phyloP scores from a whole-genome alignment of 2,329 filamentous ascomycete species.

The Lasiodiplodia hormozganensis region DNA sequence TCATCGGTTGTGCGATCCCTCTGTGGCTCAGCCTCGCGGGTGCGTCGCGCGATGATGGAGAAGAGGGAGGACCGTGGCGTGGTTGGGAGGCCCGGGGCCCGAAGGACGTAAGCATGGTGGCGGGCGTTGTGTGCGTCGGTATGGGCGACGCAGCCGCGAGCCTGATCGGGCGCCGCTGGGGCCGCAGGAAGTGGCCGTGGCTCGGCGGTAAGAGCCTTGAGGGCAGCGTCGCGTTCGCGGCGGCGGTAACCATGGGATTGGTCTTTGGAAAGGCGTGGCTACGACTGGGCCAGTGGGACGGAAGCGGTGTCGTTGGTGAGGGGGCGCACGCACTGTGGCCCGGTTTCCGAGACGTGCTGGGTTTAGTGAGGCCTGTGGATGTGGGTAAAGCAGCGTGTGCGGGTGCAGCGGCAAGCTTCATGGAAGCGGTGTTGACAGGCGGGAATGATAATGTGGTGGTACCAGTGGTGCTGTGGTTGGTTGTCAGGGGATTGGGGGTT shows the following conservation, averaged over 20 bases:
- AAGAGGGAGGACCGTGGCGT: slow-evolving; percentile 60
- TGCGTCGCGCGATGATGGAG: slow-evolving; percentile 60
- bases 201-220: slow-evolving; percentile 95
- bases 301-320: slow-evolving; percentile 29
- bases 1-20: slow-evolving; percentile 93
- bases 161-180: slow-evolving; percentile 85
- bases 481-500: slow-evolving; percentile 79
- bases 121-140: slow-evolving; percentile 91
- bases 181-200: slow-evolving; percentile 93
- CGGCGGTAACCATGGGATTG: slow-evolving; percentile 79
- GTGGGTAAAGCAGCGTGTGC: slow-evolving; percentile 70
- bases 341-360: slow-evolving; percentile 33
- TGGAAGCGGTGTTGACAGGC: slow-evolving; percentile 92
- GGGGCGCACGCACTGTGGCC: slow-evolving; percentile 51
- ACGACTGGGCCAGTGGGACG: slow-evolving; percentile 72
- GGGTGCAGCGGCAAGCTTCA: slow-evolving; percentile 82
- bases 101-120: slow-evolving; percentile 86
- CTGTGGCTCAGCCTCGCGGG: slow-evolving; percentile 87
- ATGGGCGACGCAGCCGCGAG: slow-evolving; percentile 94
- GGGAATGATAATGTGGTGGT: slow-evolving; percentile 99
- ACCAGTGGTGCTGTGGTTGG: slow-evolving; percentile 88
- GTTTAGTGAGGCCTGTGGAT: slow-evolving; percentile 38
- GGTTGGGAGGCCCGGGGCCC: slow-evolving; percentile 74
- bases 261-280: slow-evolving; percentile 76
- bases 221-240: slow-evolving; percentile 80